Percentiles rank a stretch among this genome's conserved stretches.
Evolutionary conservation across 2,329 filamentous ascomycete genomes (phyloP).

Genomic region (Allantophomopsis lycopodina): DNA sequence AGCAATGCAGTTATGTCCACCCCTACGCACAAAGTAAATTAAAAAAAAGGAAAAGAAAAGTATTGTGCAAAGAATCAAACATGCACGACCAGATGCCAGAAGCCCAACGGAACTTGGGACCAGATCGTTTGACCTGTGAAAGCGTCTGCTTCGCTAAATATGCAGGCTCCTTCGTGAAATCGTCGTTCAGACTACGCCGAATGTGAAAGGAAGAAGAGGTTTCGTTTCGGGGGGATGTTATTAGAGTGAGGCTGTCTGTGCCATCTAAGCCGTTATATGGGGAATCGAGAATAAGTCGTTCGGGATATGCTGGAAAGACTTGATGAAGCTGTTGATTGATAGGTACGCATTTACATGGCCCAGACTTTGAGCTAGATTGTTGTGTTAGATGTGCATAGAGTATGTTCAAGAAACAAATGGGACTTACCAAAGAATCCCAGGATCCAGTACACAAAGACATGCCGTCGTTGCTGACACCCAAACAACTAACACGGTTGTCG

Average conservation of each 20-base stretch:
- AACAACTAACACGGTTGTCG: slow-evolving; percentile 96
- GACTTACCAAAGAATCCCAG: slow-evolving; percentile 93
- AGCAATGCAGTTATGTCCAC: slow-evolving; percentile 20
- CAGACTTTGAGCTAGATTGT: slow-evolving; percentile 64
- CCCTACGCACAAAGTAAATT: slow-evolving; percentile 18
- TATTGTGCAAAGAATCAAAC: slow-evolving; percentile 27
- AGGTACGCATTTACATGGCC: slow-evolving; percentile 34
- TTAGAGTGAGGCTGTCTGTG: slow-evolving; percentile 20
- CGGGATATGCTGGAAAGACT: slow-evolving; percentile 6
- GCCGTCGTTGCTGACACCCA: slow-evolving; percentile 97
- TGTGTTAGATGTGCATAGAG: too few relatives aligned
- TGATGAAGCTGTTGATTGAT: not conserved
- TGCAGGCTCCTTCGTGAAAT: slow-evolving; percentile 26
- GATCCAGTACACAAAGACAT: slow-evolving; percentile 99
- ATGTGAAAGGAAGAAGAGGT: slow-evolving; percentile 19
- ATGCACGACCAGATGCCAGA: slow-evolving; percentile 13
- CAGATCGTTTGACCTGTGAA: slow-evolving; percentile 14
- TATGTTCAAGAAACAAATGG: not conserved
- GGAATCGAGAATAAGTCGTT: slow-evolving; percentile 7
- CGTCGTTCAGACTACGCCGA: slow-evolving; percentile 31
- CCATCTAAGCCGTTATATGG: slow-evolving; percentile 13
- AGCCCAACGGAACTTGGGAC: slow-evolving; percentile 5
- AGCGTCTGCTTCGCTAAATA: slow-evolving; percentile 17
- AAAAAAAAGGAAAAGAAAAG: slow-evolving; percentile 19
- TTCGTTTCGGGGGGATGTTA: slow-evolving; percentile 22